Conservation (phyloP, 345 rosid genomes). For the Corymbia maculata region DNA sequence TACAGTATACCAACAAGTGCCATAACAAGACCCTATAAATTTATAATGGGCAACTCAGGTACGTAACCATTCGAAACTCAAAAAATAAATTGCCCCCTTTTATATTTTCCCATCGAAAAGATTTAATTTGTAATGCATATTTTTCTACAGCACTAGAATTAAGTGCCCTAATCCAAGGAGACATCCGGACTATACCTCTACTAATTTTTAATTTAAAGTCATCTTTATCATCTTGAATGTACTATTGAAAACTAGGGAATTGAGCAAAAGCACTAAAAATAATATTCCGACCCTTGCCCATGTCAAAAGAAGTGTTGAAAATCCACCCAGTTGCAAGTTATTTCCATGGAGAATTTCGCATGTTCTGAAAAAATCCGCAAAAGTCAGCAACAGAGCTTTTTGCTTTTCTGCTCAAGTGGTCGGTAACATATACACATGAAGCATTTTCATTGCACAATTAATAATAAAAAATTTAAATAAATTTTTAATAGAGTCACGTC, state of each 20-base stretch:
- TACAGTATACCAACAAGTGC: not conserved
- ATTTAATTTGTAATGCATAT: not conserved
- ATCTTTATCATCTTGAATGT: not conserved
- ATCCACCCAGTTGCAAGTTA: not conserved
- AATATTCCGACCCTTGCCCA: not conserved
- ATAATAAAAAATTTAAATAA: not conserved
- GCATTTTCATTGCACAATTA: not conserved
- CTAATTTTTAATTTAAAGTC: not conserved
- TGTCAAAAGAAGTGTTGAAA: not conserved
- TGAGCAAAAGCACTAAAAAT: not conserved
- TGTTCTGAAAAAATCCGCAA: not conserved
- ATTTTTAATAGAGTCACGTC: not conserved
- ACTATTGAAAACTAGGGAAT: not conserved
- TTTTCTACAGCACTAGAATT: not conserved
- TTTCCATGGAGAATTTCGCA: not conserved
- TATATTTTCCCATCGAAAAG: not conserved
- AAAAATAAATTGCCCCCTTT: not conserved
- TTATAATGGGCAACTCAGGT: not conserved
- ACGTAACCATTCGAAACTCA: not conserved
- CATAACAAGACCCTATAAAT: not conserved
- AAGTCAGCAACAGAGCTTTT: not conserved
- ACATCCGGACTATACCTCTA: not conserved
- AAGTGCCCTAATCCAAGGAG: not conserved
- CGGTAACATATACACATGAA: not conserved
- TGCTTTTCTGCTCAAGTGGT: not conserved